Evolutionary conservation across 73 alveolate genomes (phyloP), one percentile per base, ranked within the genome.

Genomic region (Uronychia setigera): DNA sequence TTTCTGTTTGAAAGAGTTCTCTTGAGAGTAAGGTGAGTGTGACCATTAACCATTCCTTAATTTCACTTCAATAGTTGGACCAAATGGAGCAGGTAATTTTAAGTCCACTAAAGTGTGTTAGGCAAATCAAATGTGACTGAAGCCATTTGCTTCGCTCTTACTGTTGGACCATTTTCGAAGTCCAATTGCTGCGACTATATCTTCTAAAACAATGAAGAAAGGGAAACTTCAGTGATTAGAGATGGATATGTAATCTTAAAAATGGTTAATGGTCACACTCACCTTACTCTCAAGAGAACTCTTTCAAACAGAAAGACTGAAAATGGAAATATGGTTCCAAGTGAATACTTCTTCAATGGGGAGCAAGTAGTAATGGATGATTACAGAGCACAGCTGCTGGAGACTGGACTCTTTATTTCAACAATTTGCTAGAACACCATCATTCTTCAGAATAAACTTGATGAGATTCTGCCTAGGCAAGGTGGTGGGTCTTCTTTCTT

Each of bases 81-180:
- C 99, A 0, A 97, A 97, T 91, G 99, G 99, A 5, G 96, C 98
- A 74, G 99, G 99, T 81, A 91, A 58, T 33, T 31, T 28, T 60
- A 29, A 27, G 27, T 0, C 31, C 25, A 57, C 13, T 26, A 19
- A 13, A 58, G 32, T 67, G 46, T 9, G 0, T 29, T 59, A 88
- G 97, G 97, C 32, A 98, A 98, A 86, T 96, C 99, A 29, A 98
- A 98, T 82, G 91, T 98, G 30, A 89, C 97, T 81, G 99, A 98
- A 82, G 99, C 99, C 59, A 77, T 98, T 46, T 88, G 97, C 89
- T 98, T 98, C 82, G 99, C 94, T 11, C 93, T 98, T 60, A 98
- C 99, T 0, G 86, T 96, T 80, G 91, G 96, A 32, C 94, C 97
- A 5, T 91, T 94, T 28, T 95, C 91, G 67, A 88, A 87, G 84